These are phyloP conservation scores for Saturnispora serradocipensis DNA, from an alignment of 805 yeast species.

Conservation along the genomic window DNA sequence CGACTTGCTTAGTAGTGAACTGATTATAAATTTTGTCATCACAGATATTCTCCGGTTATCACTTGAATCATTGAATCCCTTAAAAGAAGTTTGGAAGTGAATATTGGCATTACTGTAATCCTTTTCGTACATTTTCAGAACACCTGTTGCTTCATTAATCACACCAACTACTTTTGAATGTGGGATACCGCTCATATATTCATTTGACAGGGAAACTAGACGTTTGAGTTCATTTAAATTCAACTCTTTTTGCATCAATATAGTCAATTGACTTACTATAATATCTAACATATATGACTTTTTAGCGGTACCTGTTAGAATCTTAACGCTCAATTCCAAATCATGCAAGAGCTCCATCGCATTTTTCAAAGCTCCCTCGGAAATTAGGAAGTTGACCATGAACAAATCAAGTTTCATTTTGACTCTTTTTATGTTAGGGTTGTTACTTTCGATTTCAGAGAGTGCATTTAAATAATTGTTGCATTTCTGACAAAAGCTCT, in stretches of 20 bases:
- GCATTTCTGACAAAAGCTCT: conserved; percentile 17
- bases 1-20: conserved; percentile 53
- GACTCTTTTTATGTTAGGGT: conserved; percentile 28
- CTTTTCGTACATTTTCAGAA: conserved; percentile 49
- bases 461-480: conserved; percentile 10
- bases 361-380: conserved; percentile 21
- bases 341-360: conserved; percentile 29
- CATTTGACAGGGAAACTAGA: conserved; percentile 40
- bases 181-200: conserved; percentile 53
- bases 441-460: conserved; percentile 6
- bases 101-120: conserved; percentile 48
- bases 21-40: conserved; percentile 51
- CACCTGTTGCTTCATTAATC: conserved; percentile 70
- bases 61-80: conserved; percentile 46
- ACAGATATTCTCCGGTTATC: conserved; percentile 48
- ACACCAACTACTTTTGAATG: conserved; percentile 70
- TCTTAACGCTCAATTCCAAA: conserved; percentile 31
- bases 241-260: conserved; percentile 33
- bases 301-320: conserved; percentile 35
- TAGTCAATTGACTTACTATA: conserved; percentile 56
- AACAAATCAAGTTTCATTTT: conserved; percentile 41
- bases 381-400: conserved; percentile 31
- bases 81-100: conserved; percentile 41
- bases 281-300: conserved; percentile 50
- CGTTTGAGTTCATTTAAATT: conserved; percentile 31